These are phyloP conservation scores for Aspergillus funiculosus DNA, from an alignment of 495 filamentous ascomycete species.

Conservation along the genomic window DNA sequence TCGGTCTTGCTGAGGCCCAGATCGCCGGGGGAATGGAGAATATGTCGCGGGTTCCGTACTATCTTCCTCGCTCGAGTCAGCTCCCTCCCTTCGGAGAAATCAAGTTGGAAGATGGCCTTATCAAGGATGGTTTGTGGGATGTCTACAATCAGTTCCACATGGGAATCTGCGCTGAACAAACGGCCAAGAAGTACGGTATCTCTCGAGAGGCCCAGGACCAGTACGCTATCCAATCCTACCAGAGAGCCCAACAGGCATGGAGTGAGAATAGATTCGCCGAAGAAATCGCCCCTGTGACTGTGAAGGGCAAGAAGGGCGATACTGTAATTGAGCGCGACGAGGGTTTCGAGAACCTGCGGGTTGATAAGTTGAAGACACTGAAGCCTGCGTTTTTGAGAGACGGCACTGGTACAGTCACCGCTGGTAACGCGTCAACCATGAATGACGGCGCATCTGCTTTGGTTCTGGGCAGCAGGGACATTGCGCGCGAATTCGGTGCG, in stretches of 20 bases:
- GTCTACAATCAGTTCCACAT: slow-evolving; percentile 96
- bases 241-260: slow-evolving; percentile 89
- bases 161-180: slow-evolving; percentile 96
- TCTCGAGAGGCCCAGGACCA: slow-evolving; percentile 80
- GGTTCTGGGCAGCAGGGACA: slow-evolving; percentile 68
- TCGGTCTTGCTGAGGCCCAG: slow-evolving; percentile 79
- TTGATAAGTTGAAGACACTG: slow-evolving; percentile 76
- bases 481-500: slow-evolving; percentile 68
- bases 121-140: slow-evolving; percentile 94
- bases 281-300: slow-evolving; percentile 79
- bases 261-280: slow-evolving; percentile 69
- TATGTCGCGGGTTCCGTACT: slow-evolving; percentile 92
- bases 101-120: slow-evolving; percentile 81
- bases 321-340: slow-evolving; percentile 75
- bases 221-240: slow-evolving; percentile 83
- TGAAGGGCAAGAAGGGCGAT: slow-evolving; percentile 78
- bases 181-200: slow-evolving; percentile 79
- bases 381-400: slow-evolving; percentile 87
- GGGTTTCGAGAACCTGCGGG: slow-evolving; percentile 75
- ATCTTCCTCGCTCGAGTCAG: slow-evolving; percentile 68
- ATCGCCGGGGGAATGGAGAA: slow-evolving; percentile 96
- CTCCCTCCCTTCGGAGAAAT: slow-evolving; percentile 80
- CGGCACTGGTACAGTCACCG: slow-evolving; percentile 84
- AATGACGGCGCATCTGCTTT: slow-evolving; percentile 94
- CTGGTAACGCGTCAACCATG: slow-evolving; percentile 85